phyloP scores from a whole-genome alignment of 345 rosid species.

The Brassica incana region DNA sequence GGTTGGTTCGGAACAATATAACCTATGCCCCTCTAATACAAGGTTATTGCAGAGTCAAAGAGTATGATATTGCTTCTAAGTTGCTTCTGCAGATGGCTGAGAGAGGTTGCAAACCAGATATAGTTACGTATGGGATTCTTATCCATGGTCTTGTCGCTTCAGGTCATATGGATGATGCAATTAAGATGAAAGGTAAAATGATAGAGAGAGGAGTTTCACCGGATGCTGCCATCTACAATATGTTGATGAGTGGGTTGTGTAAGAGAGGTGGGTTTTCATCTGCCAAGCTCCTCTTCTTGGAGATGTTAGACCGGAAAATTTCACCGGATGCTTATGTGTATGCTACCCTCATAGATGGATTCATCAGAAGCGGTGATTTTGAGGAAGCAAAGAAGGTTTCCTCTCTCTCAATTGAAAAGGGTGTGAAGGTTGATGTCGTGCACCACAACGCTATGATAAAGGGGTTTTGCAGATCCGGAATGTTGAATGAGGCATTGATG shows the following conservation, averaged over 20 bases:
- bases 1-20: conserved; percentile 49
- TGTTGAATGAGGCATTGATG: conserved; percentile 60
- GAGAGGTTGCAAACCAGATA: conserved; percentile 69
- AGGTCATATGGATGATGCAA: conserved; percentile 71
- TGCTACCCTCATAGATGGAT: conserved; percentile 81
- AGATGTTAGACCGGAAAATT: conserved; percentile 74
- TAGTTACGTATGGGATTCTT: conserved; percentile 70
- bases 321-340: conserved; percentile 64
- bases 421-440: conserved; percentile 61
- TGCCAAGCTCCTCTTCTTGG: conserved; percentile 63
- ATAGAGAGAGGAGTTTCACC: conserved; percentile 63
- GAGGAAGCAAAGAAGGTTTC: conserved; percentile 63
- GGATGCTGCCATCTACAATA: conserved; percentile 79
- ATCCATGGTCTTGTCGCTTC: conserved; percentile 66
- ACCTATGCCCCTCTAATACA: conserved; percentile 67
- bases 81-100: conserved; percentile 71
- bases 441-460: conserved; percentile 83
- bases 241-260: conserved; percentile 80
- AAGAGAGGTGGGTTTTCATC: conserved; percentile 63
- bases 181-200: conserved; percentile 55
- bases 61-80: conserved; percentile 50
- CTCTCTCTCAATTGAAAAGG: conserved; percentile 51
- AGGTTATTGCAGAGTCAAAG: conserved; percentile 51
- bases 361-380: conserved; percentile 58
- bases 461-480: conserved; percentile 79